These are phyloP conservation scores for Hippophae tibetana DNA, from an alignment of 306 rosid species.

Conservation along the genomic window DNA sequence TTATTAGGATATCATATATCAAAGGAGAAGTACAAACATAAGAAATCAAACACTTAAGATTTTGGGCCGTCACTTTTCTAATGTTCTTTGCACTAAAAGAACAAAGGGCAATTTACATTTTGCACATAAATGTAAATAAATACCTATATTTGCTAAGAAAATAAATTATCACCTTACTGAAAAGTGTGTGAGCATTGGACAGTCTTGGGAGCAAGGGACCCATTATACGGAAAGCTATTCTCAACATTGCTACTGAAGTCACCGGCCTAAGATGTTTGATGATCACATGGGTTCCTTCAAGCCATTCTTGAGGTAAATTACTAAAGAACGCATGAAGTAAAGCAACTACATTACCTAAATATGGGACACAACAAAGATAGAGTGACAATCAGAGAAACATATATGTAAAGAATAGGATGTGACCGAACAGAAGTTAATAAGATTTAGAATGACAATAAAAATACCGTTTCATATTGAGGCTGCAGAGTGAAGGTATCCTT, in stretches of 20 bases:
- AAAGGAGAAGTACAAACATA: too few relatives aligned
- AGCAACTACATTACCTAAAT: slow-evolving; percentile 80
- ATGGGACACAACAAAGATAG: slow-evolving; percentile 9
- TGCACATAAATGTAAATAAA: too few relatives aligned
- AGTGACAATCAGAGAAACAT: slow-evolving; percentile 9
- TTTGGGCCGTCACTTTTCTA: too few relatives aligned
- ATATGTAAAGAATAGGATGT: neutral
- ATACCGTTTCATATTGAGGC: neutral
- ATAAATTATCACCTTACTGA: slow-evolving; percentile 54
- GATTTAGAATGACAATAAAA: neutral
- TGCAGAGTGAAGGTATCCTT: too few relatives aligned
- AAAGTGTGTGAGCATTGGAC: slow-evolving; percentile 79
- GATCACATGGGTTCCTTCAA: slow-evolving; percentile 68
- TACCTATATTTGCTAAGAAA: slow-evolving; percentile 1
- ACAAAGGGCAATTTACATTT: too few relatives aligned
- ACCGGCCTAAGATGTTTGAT: slow-evolving; percentile 84
- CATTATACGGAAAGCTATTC: slow-evolving; percentile 92
- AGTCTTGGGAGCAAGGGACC: slow-evolving; percentile 94
- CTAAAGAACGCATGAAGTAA: slow-evolving; percentile 92
- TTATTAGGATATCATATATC: neutral
- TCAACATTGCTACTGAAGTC: slow-evolving; percentile 86
- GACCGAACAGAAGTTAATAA: neutral
- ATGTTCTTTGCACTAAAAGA: too few relatives aligned
- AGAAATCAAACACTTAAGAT: neutral
- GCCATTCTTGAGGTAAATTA: slow-evolving; percentile 95